Percentiles rank a stretch among this genome's conserved stretches.
phyloP scores from a whole-genome alignment of 495 filamentous ascomycete species.

The Tuber aestivum region DNA sequence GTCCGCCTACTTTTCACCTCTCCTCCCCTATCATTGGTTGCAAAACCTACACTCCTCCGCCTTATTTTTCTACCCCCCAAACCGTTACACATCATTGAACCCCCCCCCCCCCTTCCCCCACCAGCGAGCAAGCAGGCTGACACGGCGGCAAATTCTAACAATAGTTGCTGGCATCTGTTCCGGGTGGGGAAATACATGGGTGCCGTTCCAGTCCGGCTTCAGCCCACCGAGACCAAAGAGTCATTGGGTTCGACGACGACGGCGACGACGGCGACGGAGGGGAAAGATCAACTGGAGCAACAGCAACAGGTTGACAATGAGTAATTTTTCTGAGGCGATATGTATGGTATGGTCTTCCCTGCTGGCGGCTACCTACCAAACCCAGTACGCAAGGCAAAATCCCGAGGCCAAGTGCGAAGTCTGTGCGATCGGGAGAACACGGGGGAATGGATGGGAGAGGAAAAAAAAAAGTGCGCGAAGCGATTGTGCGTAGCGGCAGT shows the following conservation, averaged over 20 bases:
- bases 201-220: slow-evolving; percentile 31
- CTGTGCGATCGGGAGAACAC: background rate
- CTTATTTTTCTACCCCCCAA: slow-evolving; percentile 14
- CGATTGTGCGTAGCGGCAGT: background rate
- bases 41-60: background rate
- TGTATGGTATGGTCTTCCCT: background rate
- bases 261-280: background rate
- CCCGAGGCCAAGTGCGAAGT: background rate
- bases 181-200: slow-evolving; percentile 48
- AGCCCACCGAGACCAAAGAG: slow-evolving; percentile 30
- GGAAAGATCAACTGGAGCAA: background rate
- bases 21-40: background rate
- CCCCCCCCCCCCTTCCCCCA: background rate
- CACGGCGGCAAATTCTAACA: slow-evolving; percentile 18
- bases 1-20: background rate
- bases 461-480: background rate
- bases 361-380: background rate
- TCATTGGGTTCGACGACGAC: slow-evolving; percentile 6
- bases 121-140: background rate
- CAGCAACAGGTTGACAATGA: background rate
- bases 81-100: background rate
- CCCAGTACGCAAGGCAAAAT: background rate
- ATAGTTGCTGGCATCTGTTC: slow-evolving; percentile 68
- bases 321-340: background rate
- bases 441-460: background rate